Evolutionary conservation across 2,329 filamentous ascomycete species (phyloP), one percentile per base, ranked within the genome.

Genomic region (Fusarium sp.): DNA sequence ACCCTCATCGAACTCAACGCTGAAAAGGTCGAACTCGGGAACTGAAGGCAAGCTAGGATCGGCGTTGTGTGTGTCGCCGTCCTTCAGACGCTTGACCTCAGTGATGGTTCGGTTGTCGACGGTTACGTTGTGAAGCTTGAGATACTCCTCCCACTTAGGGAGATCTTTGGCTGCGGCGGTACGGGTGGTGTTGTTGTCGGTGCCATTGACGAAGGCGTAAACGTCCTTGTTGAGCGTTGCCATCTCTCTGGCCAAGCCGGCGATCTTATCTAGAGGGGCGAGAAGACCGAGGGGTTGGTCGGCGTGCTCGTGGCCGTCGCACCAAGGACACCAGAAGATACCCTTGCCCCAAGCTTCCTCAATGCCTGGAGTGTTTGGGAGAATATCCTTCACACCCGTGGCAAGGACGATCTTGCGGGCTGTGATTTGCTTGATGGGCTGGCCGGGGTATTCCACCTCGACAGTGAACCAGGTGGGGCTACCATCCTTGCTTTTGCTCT

Each of bases 281-380:
- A 90, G 73, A 32, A 89, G 78, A 2, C 87, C 86, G 2, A 89
- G 79, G 1, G 81, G 59, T 62, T 89, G 86, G 70, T 88, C 85
- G 0, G 83, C 83, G 72, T 89, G 86, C 75, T 89, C 87, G 65
- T 84, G 80, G 14, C 87, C 87, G 70, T 89, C 87, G 64, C 87
- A 89, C 87, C 87, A 89, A 0, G 86, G 86, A 54, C 87, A 89
- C 86, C 87, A 89, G 76, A 78, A 89, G 50, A 89, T 83, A 7
- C 87, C 88, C 59, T 84, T 80, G 47, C 85, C 86, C 82, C 85
- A 89, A 69, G 82, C 83, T 54, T 87, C 83, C 9, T 66, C 30
- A 0, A 89, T 53, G 1, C 88, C 87, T 0, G 87, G 86, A 0
- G 86, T 88, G 1, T 58, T 21, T 1, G 88, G 86, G 4, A 89